Conservation (phyloP, 2,329 filamentous ascomycete genomes). For the Fusarium nodosum region DNA sequence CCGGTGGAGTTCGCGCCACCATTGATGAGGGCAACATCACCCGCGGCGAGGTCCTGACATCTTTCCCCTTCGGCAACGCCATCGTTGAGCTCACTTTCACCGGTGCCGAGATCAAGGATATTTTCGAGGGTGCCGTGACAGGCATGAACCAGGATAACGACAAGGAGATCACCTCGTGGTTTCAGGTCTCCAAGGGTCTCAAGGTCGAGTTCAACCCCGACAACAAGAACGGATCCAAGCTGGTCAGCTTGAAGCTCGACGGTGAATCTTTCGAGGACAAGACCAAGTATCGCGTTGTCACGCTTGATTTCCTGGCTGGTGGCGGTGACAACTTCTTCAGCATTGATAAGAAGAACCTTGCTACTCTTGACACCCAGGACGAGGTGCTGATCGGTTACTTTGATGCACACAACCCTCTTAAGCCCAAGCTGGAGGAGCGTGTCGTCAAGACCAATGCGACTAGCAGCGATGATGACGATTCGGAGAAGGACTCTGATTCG, state of each 20-base stretch:
- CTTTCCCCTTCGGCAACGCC: constrained; percentile 76
- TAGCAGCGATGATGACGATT: constrained; percentile 20
- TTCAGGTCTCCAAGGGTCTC: constrained; percentile 71
- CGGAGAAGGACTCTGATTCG: constrained; percentile 19
- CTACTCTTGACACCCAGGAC: constrained; percentile 66
- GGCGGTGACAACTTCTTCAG: constrained; percentile 74
- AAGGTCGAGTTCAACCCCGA: constrained; percentile 69
- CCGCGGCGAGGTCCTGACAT: constrained; percentile 72
- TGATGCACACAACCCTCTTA: constrained; percentile 61
- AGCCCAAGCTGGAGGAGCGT: constrained; percentile 62
- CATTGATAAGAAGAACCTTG: constrained; percentile 53
- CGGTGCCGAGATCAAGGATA: constrained; percentile 67
- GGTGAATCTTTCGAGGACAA: constrained; percentile 62
- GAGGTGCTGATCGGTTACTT: constrained; percentile 68
- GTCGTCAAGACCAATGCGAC: constrained; percentile 46
- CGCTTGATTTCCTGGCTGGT: constrained; percentile 72
- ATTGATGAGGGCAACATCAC: constrained; percentile 73
- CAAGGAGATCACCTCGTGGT: constrained; percentile 67
- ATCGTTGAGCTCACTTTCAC: constrained; percentile 69
- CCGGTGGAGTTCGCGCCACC: constrained; percentile 73
- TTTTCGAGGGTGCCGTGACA: constrained; percentile 71
- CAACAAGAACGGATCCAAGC: constrained; percentile 62
- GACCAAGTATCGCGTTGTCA: constrained; percentile 68
- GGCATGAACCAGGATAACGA: constrained; percentile 68
- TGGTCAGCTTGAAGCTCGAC: constrained; percentile 66